Conservation (phyloP, 129 eudicot species). For the Erigeron canadensis region DNA sequence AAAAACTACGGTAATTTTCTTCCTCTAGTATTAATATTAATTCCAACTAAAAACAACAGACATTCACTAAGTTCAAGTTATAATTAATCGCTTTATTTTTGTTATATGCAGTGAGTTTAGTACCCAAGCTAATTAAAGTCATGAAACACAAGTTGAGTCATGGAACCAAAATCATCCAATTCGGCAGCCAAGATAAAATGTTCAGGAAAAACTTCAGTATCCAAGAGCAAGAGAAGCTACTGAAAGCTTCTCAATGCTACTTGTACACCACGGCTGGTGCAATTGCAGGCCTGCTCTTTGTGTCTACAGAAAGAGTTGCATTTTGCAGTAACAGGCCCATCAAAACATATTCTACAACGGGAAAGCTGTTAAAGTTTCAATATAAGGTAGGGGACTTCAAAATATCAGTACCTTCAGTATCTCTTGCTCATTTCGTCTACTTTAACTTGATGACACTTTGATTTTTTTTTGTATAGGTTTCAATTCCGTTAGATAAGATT, state of each 20-base stretch:
- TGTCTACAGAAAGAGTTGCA: slow-evolving; percentile 26
- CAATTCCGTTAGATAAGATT: slow-evolving; percentile 29
- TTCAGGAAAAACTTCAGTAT: slow-evolving; percentile 20
- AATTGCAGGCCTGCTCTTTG: slow-evolving; percentile 28
- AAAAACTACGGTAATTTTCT: slow-evolving; percentile 25
- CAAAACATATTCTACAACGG: slow-evolving; percentile 23
- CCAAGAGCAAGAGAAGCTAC: slow-evolving; percentile 26
- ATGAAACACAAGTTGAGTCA: slow-evolving; percentile 30
- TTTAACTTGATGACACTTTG: background rate
- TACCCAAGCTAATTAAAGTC: slow-evolving; percentile 18
- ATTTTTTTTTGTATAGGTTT: slow-evolving; percentile 13
- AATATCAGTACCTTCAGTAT: background rate
- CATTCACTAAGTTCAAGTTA: background rate
- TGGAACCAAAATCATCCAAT: slow-evolving; percentile 29
- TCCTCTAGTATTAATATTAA: background rate
- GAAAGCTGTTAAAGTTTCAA: slow-evolving; percentile 23
- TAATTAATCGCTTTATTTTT: background rate
- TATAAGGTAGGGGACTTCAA: slow-evolving; percentile 18
- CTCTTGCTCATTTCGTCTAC: background rate
- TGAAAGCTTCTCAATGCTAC: slow-evolving; percentile 28
- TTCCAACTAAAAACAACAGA: background rate
- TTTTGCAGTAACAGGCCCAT: slow-evolving; percentile 29
- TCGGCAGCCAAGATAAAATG: slow-evolving; percentile 13
- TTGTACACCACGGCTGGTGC: slow-evolving; percentile 34
- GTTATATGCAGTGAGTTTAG: slow-evolving; percentile 25